Evolutionary conservation across 2,329 filamentous ascomycete genomes (phyloP), one percentile per base, ranked within the genome.

Genomic region (Phaeosphaeria sp.): DNA sequence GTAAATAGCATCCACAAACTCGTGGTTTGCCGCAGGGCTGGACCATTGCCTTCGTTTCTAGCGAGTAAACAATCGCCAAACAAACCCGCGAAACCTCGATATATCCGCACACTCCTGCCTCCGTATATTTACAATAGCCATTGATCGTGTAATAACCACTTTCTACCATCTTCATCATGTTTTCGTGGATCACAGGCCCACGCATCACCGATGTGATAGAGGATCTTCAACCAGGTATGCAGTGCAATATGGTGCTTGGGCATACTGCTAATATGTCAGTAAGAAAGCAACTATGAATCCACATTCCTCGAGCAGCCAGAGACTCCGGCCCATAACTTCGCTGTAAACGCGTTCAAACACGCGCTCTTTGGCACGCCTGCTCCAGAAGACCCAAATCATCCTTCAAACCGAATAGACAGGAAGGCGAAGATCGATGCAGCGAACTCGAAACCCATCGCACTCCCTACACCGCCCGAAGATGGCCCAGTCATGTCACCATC

Each of bases 311-410:
- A 88, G 43, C 78, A 83, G 6, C 87, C 86, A 50, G 85, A 88
- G 63, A 89, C 88, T 1, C 87, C 88, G 9, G 87, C 87, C 47
- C 87, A 87, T 47, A 81, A 89, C 21, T 90, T 90, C 71, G 87
- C 87, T 18, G 84, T 88, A 55, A 87, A 87, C 67, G 88, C 88
- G 17, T 87, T 89, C 75, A 87, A 86, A 67, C 85, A 87, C 59
- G 85, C 86, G 44, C 76, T 90, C 55, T 89, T 88, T 75, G 87
- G 87, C 23, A 89, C 87, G 0, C 87, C 87, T 15, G 82, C 83
- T 21, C 82, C 82, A 11, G 78, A 82, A 42, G 80, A 84, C 27
- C 76, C 64, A 36, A 68, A 60, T 30, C 63, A 69, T 22, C 52
- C 58, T 13, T 55, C 58, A 1, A 72, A 69, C 56, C 69, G 66